phyloP scores from a whole-genome alignment of 768 basidiomycete species.

The Phanerochaete carnosa region DNA sequence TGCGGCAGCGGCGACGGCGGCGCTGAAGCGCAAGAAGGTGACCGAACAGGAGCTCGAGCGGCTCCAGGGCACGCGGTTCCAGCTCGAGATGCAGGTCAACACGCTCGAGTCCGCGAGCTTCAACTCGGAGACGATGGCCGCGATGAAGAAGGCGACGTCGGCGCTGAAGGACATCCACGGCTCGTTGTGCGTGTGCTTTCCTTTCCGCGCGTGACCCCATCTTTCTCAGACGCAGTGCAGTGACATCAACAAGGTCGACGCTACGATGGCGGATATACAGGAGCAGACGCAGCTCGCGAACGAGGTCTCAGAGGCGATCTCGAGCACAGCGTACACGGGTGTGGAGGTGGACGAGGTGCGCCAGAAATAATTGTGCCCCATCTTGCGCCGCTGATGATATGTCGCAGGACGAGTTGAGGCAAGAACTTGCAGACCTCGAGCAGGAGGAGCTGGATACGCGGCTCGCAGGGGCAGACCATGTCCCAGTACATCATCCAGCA shows the following conservation, averaged over 20 bases:
- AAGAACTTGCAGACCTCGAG: conserved; percentile 84
- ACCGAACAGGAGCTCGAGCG: conserved; percentile 84
- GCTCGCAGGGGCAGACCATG: conserved; percentile 84
- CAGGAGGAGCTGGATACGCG: conserved; percentile 84
- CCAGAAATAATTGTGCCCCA: neutral
- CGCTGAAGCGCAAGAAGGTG: conserved; percentile 91
- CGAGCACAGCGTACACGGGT: conserved; percentile 59
- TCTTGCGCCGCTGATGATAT: neutral
- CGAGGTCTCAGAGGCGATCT: conserved; percentile 89
- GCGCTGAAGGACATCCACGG: conserved; percentile 89
- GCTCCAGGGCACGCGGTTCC: conserved; percentile 79
- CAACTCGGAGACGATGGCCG: conserved; percentile 95
- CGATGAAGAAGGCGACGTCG: conserved; percentile 93
- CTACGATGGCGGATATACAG: conserved; percentile 80
- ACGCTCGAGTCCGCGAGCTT: conserved; percentile 97
- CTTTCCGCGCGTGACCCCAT: neutral
- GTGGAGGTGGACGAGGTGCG: conserved; percentile 71
- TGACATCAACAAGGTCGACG: conserved; percentile 84
- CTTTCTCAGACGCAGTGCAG: conserved; percentile 33
- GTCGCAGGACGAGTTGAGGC: conserved; percentile 75
- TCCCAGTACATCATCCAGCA: conserved; percentile 79
- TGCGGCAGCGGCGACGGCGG: conserved; percentile 74
- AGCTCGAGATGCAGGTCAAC: conserved; percentile 95
- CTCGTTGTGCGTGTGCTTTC: conserved; percentile 62
- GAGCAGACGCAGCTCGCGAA: conserved; percentile 91